Conservation (phyloP, 2,329 filamentous ascomycete genomes). For the Fusarium longipes region DNA sequence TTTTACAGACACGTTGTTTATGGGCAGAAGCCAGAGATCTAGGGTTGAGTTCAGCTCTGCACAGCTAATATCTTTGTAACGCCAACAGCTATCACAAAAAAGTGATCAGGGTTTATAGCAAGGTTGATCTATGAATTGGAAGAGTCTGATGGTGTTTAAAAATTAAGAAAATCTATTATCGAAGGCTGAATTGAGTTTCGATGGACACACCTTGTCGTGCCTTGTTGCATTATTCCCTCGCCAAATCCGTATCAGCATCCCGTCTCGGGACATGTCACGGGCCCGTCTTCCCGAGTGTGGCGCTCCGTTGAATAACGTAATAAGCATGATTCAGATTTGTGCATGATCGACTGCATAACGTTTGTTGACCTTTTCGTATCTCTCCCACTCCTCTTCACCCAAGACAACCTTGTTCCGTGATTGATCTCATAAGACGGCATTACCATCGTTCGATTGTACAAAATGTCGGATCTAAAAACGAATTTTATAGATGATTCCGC, state of each 20-base stretch:
- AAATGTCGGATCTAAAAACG: background rate
- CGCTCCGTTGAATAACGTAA: background rate
- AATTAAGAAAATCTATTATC: too few relatives aligned
- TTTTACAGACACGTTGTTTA: constrained; percentile 39
- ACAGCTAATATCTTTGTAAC: too few relatives aligned
- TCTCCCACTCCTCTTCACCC: background rate
- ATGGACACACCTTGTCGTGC: too few relatives aligned
- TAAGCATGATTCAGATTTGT: constrained; percentile 11
- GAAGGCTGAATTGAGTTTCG: too few relatives aligned
- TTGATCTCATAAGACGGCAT: background rate
- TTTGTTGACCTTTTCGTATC: background rate
- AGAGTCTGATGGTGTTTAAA: too few relatives aligned
- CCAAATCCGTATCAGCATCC: background rate
- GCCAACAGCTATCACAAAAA: too few relatives aligned
- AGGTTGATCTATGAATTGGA: too few relatives aligned
- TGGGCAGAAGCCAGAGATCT: constrained; percentile 42
- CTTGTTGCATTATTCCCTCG: background rate
- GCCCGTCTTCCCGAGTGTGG: constrained; percentile 41
- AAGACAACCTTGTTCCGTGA: background rate
- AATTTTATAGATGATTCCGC: background rate
- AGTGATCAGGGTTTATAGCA: too few relatives aligned
- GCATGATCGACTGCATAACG: constrained; percentile 26
- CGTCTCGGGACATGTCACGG: constrained; percentile 32
- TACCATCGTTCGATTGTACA: background rate
- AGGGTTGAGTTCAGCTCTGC: too few relatives aligned